Evolutionary conservation across 2,329 filamentous ascomycete genomes (phyloP).

Genomic region (Colletotrichum orbiculare): DNA sequence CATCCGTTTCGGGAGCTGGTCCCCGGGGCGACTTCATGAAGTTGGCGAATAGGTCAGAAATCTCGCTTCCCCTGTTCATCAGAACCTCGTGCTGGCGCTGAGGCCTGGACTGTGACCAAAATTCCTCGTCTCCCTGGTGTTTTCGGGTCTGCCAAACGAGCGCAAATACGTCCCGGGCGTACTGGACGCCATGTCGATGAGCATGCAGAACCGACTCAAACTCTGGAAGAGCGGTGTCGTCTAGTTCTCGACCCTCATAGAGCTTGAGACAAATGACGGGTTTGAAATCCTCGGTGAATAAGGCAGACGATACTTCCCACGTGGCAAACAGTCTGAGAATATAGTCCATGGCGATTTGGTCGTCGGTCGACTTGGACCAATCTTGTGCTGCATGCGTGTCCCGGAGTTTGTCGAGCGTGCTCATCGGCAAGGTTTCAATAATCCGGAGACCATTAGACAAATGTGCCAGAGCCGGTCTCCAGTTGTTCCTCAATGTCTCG

Average conservation of each 20-base stretch:
- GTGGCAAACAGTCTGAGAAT: constrained; percentile 39
- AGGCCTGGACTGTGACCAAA: constrained; percentile 36
- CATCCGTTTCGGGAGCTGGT: constrained; percentile 12
- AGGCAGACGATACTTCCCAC: constrained; percentile 39
- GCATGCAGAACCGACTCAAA: constrained; percentile 36
- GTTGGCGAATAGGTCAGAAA: constrained; percentile 33
- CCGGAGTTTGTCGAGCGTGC: constrained; percentile 20
- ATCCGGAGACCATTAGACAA: constrained; percentile 46
- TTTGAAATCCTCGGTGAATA: constrained; percentile 38
- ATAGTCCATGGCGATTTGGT: constrained; percentile 37
- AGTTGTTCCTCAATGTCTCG: constrained; percentile 44
- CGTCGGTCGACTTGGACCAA: not conserved
- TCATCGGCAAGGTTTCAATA: constrained; percentile 43
- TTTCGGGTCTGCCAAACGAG: constrained; percentile 37
- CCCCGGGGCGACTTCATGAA: constrained; percentile 25
- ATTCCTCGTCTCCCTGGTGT: constrained; percentile 30
- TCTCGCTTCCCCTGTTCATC: constrained; percentile 33
- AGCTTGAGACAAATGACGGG: constrained; percentile 38
- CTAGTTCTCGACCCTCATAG: constrained; percentile 35
- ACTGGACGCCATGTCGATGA: constrained; percentile 38
- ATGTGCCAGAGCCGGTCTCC: constrained; percentile 42
- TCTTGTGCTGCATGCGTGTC: not conserved
- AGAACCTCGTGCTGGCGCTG: constrained; percentile 38
- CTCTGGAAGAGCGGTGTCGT: constrained; percentile 27
- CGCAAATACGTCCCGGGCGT: constrained; percentile 40